These are phyloP conservation scores for Pestalotiopsis sp. DNA, from an alignment of 2,329 filamentous ascomycete genomes.

Conservation along the genomic window DNA sequence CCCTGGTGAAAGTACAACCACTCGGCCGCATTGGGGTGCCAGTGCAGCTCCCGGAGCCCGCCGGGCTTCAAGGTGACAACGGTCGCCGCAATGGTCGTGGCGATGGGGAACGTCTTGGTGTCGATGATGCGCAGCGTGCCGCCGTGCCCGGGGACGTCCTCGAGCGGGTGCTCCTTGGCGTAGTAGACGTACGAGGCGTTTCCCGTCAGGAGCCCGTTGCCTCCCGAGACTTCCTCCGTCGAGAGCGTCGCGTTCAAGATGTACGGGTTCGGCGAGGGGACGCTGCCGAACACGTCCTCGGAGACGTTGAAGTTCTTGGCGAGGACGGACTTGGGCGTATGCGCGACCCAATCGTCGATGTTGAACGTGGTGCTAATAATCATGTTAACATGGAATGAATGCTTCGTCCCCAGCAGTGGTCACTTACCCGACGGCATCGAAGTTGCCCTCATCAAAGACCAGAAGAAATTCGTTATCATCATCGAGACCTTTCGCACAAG, in stretches of 20 bases:
- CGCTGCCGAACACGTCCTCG: slow-evolving; percentile 56
- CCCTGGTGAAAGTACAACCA: slow-evolving; percentile 72
- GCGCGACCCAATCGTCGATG: slow-evolving; percentile 68
- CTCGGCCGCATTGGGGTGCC: slow-evolving; percentile 70
- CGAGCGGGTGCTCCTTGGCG: slow-evolving; percentile 53
- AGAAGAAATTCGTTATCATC: slow-evolving; percentile 69
- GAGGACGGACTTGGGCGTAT: slow-evolving; percentile 63
- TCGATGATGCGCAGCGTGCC: slow-evolving; percentile 66
- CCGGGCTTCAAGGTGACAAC: slow-evolving; percentile 64
- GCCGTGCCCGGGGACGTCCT: slow-evolving; percentile 60
- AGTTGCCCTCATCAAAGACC: slow-evolving; percentile 66
- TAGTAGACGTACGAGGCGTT: slow-evolving; percentile 64
- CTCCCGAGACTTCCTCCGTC: slow-evolving; percentile 43
- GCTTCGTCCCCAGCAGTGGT: too few species aligned
- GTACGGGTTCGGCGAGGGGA: slow-evolving; percentile 60
- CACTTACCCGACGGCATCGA: slow-evolving; percentile 58
- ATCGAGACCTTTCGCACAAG: slow-evolving; percentile 38
- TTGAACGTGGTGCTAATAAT: slow-evolving; percentile 65
- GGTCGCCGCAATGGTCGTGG: slow-evolving; percentile 65
- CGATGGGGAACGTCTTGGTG: slow-evolving; percentile 65
- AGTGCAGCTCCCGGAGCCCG: slow-evolving; percentile 66
- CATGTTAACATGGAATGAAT: not conserved
- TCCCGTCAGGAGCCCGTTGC: slow-evolving; percentile 49
- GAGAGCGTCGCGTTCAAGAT: slow-evolving; percentile 59
- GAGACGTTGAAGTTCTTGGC: slow-evolving; percentile 70